Percentiles rank a stretch among this genome's conserved stretches.
These are phyloP conservation scores for Aspergillus glaucus DNA, from an alignment of 2,329 filamentous ascomycete genomes.

Conservation along the genomic window DNA sequence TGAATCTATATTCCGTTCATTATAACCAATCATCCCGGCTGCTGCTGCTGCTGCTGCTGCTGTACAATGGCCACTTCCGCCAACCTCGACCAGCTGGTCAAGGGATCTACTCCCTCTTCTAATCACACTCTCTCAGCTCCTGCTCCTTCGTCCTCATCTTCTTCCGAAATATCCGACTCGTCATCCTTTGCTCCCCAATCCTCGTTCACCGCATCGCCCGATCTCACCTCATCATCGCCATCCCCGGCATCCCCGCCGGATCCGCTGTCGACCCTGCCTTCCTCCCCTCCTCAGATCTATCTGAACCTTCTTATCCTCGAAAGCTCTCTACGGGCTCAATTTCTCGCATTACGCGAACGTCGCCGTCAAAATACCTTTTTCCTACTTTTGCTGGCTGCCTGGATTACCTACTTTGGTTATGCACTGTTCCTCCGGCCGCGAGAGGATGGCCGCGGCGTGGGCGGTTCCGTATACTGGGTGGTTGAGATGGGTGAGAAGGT, in stretches of 20 bases:
- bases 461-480: slow-evolving; percentile 93
- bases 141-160: slow-evolving; percentile 11
- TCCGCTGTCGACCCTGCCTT: slow-evolving; percentile 75
- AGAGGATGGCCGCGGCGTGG: slow-evolving; percentile 85
- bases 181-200: slow-evolving; percentile 13
- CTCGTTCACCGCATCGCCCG: slow-evolving; percentile 12
- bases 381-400: slow-evolving; percentile 67
- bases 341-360: slow-evolving; percentile 80
- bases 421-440: slow-evolving; percentile 91
- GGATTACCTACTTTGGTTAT: slow-evolving; percentile 82
- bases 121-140: slow-evolving; percentile 4
- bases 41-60: background rate
- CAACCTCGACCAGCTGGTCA: slow-evolving; percentile 80
- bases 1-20: background rate
- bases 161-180: slow-evolving; percentile 4
- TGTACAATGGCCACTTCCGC: slow-evolving; percentile 51
- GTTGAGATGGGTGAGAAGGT: slow-evolving; percentile 86
- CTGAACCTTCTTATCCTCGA: slow-evolving; percentile 96
- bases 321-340: slow-evolving; percentile 85
- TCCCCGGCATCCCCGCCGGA: slow-evolving; percentile 49
- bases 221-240: slow-evolving; percentile 37
- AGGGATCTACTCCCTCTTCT: slow-evolving; percentile 55
- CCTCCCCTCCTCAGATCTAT: slow-evolving; percentile 91
- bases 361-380: slow-evolving; percentile 92
- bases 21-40: background rate